Base-by-base conservation (phyloP, 2,329 filamentous ascomycete species). In the Fusarium ambrosium region DNA sequence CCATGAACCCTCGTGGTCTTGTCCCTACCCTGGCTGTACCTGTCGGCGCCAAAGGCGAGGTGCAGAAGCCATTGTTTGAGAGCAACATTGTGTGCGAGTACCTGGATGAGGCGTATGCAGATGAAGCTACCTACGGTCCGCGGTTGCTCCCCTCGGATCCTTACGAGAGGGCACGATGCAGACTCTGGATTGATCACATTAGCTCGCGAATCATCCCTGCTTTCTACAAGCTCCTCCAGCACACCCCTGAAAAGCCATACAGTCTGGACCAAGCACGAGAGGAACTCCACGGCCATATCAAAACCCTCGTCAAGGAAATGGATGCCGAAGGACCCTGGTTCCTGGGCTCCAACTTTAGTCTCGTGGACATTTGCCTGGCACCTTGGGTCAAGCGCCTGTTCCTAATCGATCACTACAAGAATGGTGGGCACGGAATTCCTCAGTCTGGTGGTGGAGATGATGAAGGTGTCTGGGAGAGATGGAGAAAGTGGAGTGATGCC, bases 171-270 rank as follows among this genome's bases (percentile, higher is more conserved):
- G 93, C 93, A 4, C 82, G 90, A 22, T 90, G 89, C 48, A 85
- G 92, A 37, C 89, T 95, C 61, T 95, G 93, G 93, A 92, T 92
- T 48, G 92, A 95, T 74, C 94, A 93, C 75, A 87, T 94, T 27
- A 90, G 87, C 45, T 89, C 86, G 11, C 86, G 91, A 64, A 90
- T 95, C 66, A 88, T 95, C 18, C 92, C 93, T 0, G 87, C 86
- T 0, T 95, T 92, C 75, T 93, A 95, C 82, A 89, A 89, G 62
- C 82, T 90, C 20, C 78, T 91, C 16, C 88, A 91, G 81, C 87
- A 90, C 74, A 89, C 87, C 6, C 80, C 85, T 0, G 85, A 85
- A 1, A 89, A 89, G 76, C 66, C 77, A 0, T 87, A 87, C 71
- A 84, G 81, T 10, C 81, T 92, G 0, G 85, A 88, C 0, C 84